These are phyloP conservation scores for Backusella westeae DNA, from an alignment of 192 early-diverging fungal genomes.

Conservation along the genomic window DNA sequence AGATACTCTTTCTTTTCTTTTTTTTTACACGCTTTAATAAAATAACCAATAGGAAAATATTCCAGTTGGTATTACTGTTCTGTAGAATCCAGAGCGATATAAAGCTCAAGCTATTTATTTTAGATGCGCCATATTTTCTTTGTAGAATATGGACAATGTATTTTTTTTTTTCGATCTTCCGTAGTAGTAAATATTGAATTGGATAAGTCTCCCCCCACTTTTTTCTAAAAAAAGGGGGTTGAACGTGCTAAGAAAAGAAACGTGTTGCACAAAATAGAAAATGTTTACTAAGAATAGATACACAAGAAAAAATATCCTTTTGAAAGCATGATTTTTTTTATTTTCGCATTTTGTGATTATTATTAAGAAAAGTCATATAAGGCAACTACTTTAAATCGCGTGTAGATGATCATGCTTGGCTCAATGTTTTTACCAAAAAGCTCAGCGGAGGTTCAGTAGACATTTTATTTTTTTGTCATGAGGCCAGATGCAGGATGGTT, in stretches of 20 bases:
- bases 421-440: not conserved
- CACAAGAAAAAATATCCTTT: not conserved
- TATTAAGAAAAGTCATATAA: not conserved
- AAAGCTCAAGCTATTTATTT: not conserved
- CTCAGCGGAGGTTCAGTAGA: not conserved
- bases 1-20: no score
- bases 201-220: not conserved
- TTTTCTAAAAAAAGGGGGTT: not conserved
- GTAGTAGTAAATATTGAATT: not conserved
- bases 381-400: not conserved
- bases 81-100: not conserved
- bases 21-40: not conserved
- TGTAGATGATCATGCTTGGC: not conserved
- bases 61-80: not conserved
- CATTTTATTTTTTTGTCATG: not conserved
- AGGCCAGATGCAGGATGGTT: conserved; percentile 1
- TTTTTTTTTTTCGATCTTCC: not conserved
- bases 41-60: not conserved
- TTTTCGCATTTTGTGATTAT: not conserved
- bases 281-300: not conserved
- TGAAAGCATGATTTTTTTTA: not conserved
- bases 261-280: not conserved
- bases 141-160: not conserved
- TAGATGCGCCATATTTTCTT: not conserved
- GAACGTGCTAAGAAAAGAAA: conserved; percentile 2